phyloP scores from a whole-genome alignment of 1,139 yeast genomes.

The Debaryomycetaceae sp. region DNA sequence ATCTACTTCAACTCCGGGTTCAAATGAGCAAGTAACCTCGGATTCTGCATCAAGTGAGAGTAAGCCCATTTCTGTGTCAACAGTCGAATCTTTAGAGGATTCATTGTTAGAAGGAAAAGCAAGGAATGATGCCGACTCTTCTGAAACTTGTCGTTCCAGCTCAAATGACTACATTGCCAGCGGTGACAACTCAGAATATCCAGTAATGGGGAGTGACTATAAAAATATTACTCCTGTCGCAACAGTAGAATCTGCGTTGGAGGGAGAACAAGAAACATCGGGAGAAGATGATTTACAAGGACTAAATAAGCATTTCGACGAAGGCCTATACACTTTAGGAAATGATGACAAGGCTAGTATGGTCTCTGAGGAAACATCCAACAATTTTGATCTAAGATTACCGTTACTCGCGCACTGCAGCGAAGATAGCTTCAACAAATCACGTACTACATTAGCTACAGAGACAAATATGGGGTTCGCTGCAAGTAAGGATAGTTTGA shows the following conservation, averaged over 20 bases:
- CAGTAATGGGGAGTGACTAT: neutral
- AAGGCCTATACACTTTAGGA: neutral
- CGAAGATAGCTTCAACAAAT: slow-evolving; percentile 9
- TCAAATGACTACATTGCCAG: neutral
- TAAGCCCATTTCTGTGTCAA: neutral
- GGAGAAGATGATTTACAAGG: neutral
- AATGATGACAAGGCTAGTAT: slow-evolving; percentile 10
- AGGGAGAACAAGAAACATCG: neutral
- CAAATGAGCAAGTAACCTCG: neutral
- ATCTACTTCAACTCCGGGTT: neutral
- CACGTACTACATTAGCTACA: neutral
- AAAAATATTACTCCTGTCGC: neutral
- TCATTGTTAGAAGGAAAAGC: neutral
- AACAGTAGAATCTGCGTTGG: neutral
- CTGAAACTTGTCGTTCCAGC: neutral
- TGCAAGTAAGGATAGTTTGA: neutral
- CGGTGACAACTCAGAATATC: neutral
- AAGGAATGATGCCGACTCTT: neutral
- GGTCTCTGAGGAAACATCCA: slow-evolving; percentile 18
- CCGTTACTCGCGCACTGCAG: slow-evolving; percentile 31
- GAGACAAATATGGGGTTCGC: neutral
- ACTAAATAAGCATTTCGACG: neutral
- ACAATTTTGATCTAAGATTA: slow-evolving; percentile 26
- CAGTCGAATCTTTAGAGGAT: neutral
- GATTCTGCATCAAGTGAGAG: neutral